Conservation (phyloP, 2,329 filamentous ascomycete species). For the Fusarium marasasianum region DNA sequence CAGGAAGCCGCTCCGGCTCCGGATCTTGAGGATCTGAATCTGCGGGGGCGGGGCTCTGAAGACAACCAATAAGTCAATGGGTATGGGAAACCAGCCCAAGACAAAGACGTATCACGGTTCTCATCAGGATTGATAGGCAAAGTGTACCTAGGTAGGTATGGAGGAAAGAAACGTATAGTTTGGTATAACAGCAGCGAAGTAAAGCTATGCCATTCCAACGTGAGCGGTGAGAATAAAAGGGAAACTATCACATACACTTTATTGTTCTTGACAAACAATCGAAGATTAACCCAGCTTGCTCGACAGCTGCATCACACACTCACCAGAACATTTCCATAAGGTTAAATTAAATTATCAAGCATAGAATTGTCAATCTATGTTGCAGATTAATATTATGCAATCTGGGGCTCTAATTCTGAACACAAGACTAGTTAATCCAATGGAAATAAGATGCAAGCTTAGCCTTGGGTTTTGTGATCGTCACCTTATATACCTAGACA, state of each 20-base stretch:
- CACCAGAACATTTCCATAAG: too few species aligned
- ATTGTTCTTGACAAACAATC: not conserved
- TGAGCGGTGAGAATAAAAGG: not conserved
- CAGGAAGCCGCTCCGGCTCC: constrained; percentile 31
- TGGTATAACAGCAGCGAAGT: not conserved
- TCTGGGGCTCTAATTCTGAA: not conserved
- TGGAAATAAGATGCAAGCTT: not conserved
- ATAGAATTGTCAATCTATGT: too few species aligned
- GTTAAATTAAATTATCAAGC: not conserved
- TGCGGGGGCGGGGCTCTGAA: constrained; percentile 34
- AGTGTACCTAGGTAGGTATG: too few species aligned
- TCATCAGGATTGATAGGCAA: not conserved
- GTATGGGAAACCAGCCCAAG: not conserved
- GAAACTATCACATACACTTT: not conserved
- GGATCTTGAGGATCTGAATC: constrained; percentile 27
- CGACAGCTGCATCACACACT: not conserved
- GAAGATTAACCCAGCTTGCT: not conserved
- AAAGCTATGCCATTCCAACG: not conserved
- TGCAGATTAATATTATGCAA: not conserved
- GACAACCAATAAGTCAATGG: not conserved
- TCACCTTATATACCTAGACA: not conserved
- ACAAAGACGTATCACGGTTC: not conserved
- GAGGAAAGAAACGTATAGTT: not conserved
- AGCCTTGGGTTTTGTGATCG: not conserved
- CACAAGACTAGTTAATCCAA: not conserved